phyloP scores from a whole-genome alignment of 495 filamentous ascomycete species.

The Patellaria atrata region DNA sequence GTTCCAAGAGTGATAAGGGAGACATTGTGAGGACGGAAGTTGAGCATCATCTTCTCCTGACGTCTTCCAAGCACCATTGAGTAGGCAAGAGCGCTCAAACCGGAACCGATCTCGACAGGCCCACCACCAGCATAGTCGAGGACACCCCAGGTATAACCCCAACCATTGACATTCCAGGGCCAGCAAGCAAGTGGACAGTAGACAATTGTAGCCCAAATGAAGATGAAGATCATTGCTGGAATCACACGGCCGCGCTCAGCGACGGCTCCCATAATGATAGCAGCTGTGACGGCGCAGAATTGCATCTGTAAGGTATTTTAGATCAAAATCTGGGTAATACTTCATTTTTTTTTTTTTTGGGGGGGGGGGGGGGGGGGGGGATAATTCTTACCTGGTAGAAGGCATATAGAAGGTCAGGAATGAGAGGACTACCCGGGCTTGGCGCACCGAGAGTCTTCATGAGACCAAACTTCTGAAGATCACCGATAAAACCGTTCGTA shows the following conservation, averaged over 20 bases:
- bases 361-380: background rate
- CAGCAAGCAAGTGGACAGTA: conserved; percentile 95
- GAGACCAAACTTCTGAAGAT: conserved; percentile 49
- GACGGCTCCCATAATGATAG: conserved; percentile 81
- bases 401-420: conserved; percentile 48
- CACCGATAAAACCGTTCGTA: conserved; percentile 53
- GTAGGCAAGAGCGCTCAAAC: conserved; percentile 84
- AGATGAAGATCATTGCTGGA: conserved; percentile 89
- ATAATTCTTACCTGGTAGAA: conserved; percentile 48
- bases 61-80: conserved; percentile 89
- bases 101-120: conserved; percentile 94
- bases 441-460: conserved; percentile 49
- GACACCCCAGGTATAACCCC: conserved; percentile 84
- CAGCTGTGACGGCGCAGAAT: conserved; percentile 87
- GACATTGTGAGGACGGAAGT: conserved; percentile 81
- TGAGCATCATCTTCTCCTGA: conserved; percentile 98
- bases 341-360: background rate
- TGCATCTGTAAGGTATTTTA: conserved; percentile 51
- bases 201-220: conserved; percentile 91
- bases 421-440: conserved; percentile 46
- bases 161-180: conserved; percentile 90
- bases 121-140: conserved; percentile 95
- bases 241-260: conserved; percentile 89
- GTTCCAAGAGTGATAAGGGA: conserved; percentile 94
- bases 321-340: background rate